Evolutionary conservation across 1,284 basidiomycete genomes (phyloP), one percentile per base, ranked within the genome.

Genomic region (Schizopora paradoxa): DNA sequence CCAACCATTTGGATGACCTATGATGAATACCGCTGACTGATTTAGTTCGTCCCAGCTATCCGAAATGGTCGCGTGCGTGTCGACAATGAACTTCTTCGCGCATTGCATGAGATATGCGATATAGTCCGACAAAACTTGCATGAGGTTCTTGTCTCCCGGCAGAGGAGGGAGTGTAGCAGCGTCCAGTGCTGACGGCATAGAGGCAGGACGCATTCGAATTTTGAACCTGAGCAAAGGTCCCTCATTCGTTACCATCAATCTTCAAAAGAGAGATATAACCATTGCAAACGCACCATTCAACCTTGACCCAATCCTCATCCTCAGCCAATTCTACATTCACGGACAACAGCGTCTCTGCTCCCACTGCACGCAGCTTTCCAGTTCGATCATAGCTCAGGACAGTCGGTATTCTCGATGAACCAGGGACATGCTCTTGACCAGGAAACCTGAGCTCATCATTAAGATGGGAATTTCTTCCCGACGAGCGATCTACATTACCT

Each of bases 1-100:
- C 85, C 84, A 87, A 6, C 85, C 85, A 54, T 86, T 87, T 10
- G 85, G 85, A 59, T 87, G 85, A 34, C 77, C 79, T 33, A 86
- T 63, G 5, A 87, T 80, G 52, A 86, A 77, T 55, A 86, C 77
- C 36, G 83, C 70, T 54, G 77, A 70, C 34, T 72, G 57, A 7
- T 32, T 29, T 13, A 43, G 11, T 1, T 18, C 34, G 56, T 85
- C 79, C 25, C 86, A 74, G 2, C 74, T 68, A 19, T 70, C 71
- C 19, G 66, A 64, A 0, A 82, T 82, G 52, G 80, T 79, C 19
- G 66, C 64, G 56, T 87, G 82, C 7, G 83, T 86, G 52, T 87
- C 81, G 48, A 70, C 70, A 59, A 87, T 84, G 62, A 84, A 86
- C 25, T 68, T 77, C 28, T 74, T 72, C 3, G 84, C 83, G 61